Evolutionary conservation across 78 protist genomes (phyloP).

Genomic region (Anaeramoeba flamelloides): DNA sequence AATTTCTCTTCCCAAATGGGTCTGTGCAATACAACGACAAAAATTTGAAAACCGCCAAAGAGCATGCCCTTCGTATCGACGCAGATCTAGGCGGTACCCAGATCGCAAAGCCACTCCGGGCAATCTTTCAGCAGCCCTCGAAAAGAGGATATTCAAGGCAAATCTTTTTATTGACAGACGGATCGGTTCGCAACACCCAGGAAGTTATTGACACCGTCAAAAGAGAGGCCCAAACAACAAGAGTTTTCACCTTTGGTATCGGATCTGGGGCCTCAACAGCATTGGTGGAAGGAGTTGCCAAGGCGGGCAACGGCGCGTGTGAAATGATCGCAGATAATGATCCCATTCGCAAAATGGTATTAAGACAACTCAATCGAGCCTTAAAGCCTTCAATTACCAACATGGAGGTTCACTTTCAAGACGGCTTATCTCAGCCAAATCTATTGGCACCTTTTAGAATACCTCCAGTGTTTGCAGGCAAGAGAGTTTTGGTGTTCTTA

Average conservation of each 20-base stretch:
- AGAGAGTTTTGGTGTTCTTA: constrained; percentile 20
- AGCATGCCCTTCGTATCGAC: background rate
- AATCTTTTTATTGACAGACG: constrained; percentile 61
- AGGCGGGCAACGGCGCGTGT: constrained; percentile 45
- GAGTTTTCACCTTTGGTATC: constrained; percentile 56
- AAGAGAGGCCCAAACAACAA: background rate
- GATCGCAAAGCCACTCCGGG: constrained; percentile 20
- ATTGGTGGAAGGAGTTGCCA: constrained; percentile 52
- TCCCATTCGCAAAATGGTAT: constrained; percentile 3
- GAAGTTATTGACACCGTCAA: background rate
- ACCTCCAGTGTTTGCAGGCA: constrained; percentile 27
- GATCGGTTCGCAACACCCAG: constrained; percentile 27
- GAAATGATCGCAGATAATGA: constrained; percentile 17
- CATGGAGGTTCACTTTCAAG: constrained; percentile 15
- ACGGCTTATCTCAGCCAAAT: too few relatives aligned
- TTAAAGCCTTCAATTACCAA: constrained; percentile 19
- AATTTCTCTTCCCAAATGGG: too few relatives aligned
- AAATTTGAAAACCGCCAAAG: constrained; percentile 15
- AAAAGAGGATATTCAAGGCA: too few relatives aligned
- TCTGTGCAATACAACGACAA: constrained; percentile 2
- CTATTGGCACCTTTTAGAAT: constrained; percentile 23
- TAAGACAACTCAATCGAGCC: constrained; percentile 32
- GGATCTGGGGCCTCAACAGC: constrained; percentile 36
- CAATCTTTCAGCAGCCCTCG: background rate
- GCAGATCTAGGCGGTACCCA: constrained; percentile 50